Evolutionary conservation across 1,284 basidiomycete species (phyloP), one percentile per base, ranked within the genome.

Genomic region (Caloboletus inedulis): DNA sequence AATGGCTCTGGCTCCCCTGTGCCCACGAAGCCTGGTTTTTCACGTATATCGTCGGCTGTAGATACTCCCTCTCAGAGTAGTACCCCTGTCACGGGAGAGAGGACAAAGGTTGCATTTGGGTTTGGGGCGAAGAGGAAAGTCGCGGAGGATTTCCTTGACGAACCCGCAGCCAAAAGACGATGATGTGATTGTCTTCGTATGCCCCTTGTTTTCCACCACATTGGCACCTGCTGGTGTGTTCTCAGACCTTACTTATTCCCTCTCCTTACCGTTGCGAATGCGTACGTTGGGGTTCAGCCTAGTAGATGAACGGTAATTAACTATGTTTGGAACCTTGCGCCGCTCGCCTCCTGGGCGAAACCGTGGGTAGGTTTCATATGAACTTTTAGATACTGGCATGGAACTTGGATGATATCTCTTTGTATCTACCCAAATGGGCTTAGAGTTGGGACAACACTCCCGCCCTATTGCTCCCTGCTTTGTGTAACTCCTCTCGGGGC

Each of bases 41-140:
- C 88, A 21, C 77, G 87, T 51, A 89, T 91, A 63, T 76, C 80
- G 2, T 79, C 82, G 13, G 73, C 76, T n/a, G 72, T 77, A 52
- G 76, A 79, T 33, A 68, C 75, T 33, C 69, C 77, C 7, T 74
- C 79, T 47, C 74, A 74, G 21, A 67, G 69, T 18, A 76, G 75
- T 23, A 84, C 82, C 0, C 82, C 83, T 23, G 78, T 76, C 7
- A 71, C 78, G 1, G 72, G 72, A 2, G 88, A 89, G 62, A 76
- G 88, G 51, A 79, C 81, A 23, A 90, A 84, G 69, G 81, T 91
- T 40, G 80, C 82, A 3, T 84, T 91, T 66, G 87, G 87, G 6
- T 81, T 91, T 63, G 84, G 84, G 33, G 73, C 74, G 46, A 91
- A 91, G 75, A 75, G 89, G 60, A 91, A 91, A 67, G 87, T 86